A percentile compares a stretch with the other conserved stretches of the same genome.
These are phyloP conservation scores for Trichoderma orchidacearum DNA, from an alignment of 495 filamentous ascomycete genomes.

Conservation along the genomic window DNA sequence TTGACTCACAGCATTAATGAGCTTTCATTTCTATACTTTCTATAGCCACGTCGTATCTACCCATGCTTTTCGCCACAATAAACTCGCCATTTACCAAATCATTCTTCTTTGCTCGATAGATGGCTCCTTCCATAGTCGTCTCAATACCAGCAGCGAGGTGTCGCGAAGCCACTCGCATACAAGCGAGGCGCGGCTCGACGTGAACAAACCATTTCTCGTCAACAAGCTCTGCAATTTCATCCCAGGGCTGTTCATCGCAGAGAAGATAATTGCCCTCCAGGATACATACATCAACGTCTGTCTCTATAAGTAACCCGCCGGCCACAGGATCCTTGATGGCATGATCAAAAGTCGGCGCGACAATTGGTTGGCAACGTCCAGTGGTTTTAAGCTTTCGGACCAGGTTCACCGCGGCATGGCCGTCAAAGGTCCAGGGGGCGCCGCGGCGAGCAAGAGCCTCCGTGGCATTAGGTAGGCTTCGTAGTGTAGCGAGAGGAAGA, in stretches of 20 bases:
- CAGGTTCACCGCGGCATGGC: slow-evolving; percentile 15
- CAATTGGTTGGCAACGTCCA: neutral
- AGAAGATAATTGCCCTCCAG: slow-evolving; percentile 8
- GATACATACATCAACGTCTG: slow-evolving; percentile 1
- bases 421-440: slow-evolving; percentile 27
- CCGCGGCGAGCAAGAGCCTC: slow-evolving; percentile 24
- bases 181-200: slow-evolving; percentile 3
- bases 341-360: slow-evolving; percentile 8
- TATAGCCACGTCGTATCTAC: slow-evolving; percentile 3
- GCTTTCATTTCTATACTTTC: slow-evolving; percentile 1
- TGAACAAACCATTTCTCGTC: slow-evolving; percentile 8
- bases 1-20: too few relatives aligned
- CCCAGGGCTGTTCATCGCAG: slow-evolving; percentile 4
- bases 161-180: neutral
- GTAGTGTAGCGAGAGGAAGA: slow-evolving; percentile 15
- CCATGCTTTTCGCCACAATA: neutral
- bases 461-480: slow-evolving; percentile 16
- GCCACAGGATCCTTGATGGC: slow-evolving; percentile 6
- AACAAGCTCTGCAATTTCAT: slow-evolving; percentile 3
- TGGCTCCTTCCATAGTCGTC: slow-evolving; percentile 4
- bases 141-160: slow-evolving; percentile 7
- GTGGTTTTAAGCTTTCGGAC: slow-evolving; percentile 1
- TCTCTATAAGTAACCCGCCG: neutral
- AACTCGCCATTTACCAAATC: slow-evolving; percentile 5
- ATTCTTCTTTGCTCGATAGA: slow-evolving; percentile 3